Base-by-base conservation (phyloP, 2,329 filamentous ascomycete species). In the Pseudopyrenochaeta lycopersici region DNA sequence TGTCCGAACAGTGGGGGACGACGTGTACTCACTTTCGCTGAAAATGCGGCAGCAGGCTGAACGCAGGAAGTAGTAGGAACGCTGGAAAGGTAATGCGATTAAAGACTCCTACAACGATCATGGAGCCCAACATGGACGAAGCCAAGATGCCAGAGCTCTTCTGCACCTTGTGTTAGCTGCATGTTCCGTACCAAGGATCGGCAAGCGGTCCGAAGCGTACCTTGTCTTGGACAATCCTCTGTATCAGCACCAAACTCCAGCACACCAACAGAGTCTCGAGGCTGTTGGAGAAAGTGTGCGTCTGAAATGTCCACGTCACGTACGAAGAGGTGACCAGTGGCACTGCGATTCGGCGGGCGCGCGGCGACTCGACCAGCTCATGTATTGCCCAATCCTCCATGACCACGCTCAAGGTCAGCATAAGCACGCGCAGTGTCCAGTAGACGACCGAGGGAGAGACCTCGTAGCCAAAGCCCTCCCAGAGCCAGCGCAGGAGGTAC, bases 301-400 rank as follows among this genome's bases (percentile, higher is more conserved):
- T 95, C 78, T 99, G 95, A 78, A 94, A 97, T 39, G 94, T 97
- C 94, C 95, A 99, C 42, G 95, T 99, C 65, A 97, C 94, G 78
- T 98, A 99, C 21, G 92, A 97, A 23, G 94, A 98, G 40, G 94
- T 92, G 56, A 97, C 90, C 52, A 99, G 83, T 40, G 96, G 82
- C 39, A 96, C 85, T 9, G 92, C 91, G 49, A 89, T 81, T 64
- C 86, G 86, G 59, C 92, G 88, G n/a, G 72, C 68, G 61, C 88
- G 88, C 58, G 87, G 87, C 33, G 89, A 90, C 57, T 88, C 87
- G 49, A 97, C 88, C 60, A 98, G 83, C 76, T 99, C 95, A 80
- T 97, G 88, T 53, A 99, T 85, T 10, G 95, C 95, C 94, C 95
- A 98, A 80, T 99, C 95, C 78, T 97, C 92, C 58, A 99, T 84